Evolutionary conservation across 192 early-diverging fungal species (phyloP).

Genomic region (Coemansia sp.): DNA sequence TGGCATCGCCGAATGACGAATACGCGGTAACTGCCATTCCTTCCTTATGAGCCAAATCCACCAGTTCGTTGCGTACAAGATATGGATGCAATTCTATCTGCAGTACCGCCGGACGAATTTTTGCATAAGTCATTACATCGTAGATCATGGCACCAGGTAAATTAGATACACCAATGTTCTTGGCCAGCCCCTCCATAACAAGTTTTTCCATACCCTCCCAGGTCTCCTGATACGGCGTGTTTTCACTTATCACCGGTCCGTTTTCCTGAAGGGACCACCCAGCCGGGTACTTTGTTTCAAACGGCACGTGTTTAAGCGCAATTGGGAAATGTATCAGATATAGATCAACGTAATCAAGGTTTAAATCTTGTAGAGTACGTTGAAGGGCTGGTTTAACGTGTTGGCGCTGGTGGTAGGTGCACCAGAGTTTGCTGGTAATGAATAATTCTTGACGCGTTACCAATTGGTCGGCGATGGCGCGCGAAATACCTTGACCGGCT

Average conservation of each 20-base stretch:
- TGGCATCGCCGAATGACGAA: constrained; percentile 71
- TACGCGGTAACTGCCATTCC: constrained; percentile 78
- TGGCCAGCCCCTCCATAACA: constrained; percentile 45
- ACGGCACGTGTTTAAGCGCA: constrained; percentile 56
- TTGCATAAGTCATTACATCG: constrained; percentile 55
- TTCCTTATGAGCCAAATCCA: constrained; percentile 66
- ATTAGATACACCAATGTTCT: constrained; percentile 72
- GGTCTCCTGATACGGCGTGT: constrained; percentile 53
- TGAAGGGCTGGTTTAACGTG: constrained; percentile 62
- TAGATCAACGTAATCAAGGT: constrained; percentile 75
- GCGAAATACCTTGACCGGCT: constrained; percentile 67
- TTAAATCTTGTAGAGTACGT: constrained; percentile 62
- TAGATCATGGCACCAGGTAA: constrained; percentile 60
- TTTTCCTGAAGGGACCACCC: constrained; percentile 16
- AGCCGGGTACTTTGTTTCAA: constrained; percentile 26
- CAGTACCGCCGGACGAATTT: constrained; percentile 69
- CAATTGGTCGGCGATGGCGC: constrained; percentile 53
- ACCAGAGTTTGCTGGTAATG: constrained; percentile 77
- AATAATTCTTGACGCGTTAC: constrained; percentile 65
- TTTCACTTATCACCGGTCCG: constrained; percentile 20
- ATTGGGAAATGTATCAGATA: constrained; percentile 76
- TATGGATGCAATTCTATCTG: constrained; percentile 84
- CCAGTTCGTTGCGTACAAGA: constrained; percentile 59
- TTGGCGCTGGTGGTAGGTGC: constrained; percentile 62
- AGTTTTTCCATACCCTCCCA: constrained; percentile 61